Conservation (phyloP, 257 asterid genomes). For the Capsicum rhomboideum region DNA sequence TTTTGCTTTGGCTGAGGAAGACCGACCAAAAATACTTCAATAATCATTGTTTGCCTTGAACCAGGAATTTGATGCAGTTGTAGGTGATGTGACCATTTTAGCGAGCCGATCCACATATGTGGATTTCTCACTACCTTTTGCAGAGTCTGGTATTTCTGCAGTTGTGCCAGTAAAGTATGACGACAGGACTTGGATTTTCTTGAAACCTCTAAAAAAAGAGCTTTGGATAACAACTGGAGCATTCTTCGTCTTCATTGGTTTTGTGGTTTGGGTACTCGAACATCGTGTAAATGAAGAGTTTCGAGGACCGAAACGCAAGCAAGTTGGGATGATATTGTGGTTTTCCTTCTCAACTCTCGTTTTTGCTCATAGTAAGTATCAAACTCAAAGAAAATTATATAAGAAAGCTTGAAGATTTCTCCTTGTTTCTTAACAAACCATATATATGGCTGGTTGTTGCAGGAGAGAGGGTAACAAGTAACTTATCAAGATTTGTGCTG, state of each 20-base stretch:
- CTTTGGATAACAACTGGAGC: conserved; percentile 40
- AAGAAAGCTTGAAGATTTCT: not conserved
- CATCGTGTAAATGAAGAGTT: conserved; percentile 38
- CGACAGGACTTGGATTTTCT: conserved; percentile 35
- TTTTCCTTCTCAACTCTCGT: conserved; percentile 50
- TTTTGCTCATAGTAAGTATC: conserved; percentile 43
- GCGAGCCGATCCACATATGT: conserved; percentile 27
- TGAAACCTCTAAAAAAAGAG: conserved; percentile 33
- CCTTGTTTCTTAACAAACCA: not conserved
- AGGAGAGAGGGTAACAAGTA: conserved; percentile 47
- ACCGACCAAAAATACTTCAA: not conserved
- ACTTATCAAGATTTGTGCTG: conserved; percentile 45
- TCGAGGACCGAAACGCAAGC: conserved; percentile 34
- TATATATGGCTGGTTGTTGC: conserved; percentile 5
- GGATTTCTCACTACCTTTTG: conserved; percentile 37
- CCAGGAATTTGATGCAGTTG: conserved; percentile 33
- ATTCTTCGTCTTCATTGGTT: conserved; percentile 32
- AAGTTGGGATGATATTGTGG: conserved; percentile 45
- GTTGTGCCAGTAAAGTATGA: conserved; percentile 15
- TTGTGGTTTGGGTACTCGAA: conserved; percentile 50
- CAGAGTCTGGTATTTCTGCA: conserved; percentile 28
- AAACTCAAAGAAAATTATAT: not conserved
- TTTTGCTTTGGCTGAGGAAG: not conserved
- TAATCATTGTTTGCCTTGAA: not conserved
- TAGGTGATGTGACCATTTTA: conserved; percentile 35